A percentile compares a stretch with the other conserved stretches of the same genome.
Evolutionary conservation across 2,329 filamentous ascomycete genomes (phyloP).

Genomic region (Metarhizium guizhouense): DNA sequence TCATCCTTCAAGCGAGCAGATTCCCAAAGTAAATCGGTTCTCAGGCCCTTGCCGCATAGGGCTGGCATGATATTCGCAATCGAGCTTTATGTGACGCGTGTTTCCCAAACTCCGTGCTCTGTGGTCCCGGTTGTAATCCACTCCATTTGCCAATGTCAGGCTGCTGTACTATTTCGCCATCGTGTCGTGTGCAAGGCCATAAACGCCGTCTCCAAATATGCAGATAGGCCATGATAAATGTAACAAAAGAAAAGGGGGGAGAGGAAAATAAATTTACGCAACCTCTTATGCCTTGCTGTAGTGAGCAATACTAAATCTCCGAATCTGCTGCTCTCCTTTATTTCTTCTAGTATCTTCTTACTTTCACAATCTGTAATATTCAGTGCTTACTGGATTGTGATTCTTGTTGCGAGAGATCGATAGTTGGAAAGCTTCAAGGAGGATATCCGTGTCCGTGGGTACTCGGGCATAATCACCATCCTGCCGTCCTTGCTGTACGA

Average conservation of each 20-base stretch:
- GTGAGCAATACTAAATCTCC: not conserved
- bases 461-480: constrained; percentile 47
- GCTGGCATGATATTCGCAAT: not conserved
- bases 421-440: constrained; percentile 52
- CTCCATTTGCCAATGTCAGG: not conserved
- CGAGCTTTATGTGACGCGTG: not conserved
- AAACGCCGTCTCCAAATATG: not conserved
- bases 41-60: not conserved
- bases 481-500: constrained; percentile 50
- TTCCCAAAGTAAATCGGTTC: constrained; percentile 1
- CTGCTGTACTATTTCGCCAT: not conserved
- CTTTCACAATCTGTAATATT: not conserved
- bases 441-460: constrained; percentile 40
- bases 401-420: constrained; percentile 34
- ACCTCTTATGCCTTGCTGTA: not conserved
- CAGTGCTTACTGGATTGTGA: constrained; percentile 23
- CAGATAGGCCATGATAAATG: not conserved
- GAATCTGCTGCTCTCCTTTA: not conserved
- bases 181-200: not conserved
- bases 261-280: too few relatives aligned
- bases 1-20: not conserved
- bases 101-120: not conserved
- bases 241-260: not conserved
- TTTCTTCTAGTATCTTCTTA: not conserved
- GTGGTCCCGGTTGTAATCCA: not conserved